phyloP scores from a whole-genome alignment of 2,329 filamentous ascomycete species.

The Fulvia fulva region DNA sequence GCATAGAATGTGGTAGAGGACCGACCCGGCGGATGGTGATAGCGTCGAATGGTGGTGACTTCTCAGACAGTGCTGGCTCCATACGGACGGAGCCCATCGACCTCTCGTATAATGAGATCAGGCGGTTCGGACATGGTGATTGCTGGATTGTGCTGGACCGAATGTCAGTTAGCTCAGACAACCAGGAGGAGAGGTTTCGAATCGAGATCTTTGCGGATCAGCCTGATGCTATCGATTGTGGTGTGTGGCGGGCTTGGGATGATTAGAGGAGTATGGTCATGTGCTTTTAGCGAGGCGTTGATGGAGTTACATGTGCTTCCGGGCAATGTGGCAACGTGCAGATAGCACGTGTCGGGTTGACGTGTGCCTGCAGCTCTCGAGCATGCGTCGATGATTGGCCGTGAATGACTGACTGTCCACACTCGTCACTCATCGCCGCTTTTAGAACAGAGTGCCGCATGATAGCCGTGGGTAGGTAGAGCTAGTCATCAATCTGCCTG shows the following conservation, averaged over 20 bases:
- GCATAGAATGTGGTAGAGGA: constrained; percentile 68
- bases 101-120: constrained; percentile 60
- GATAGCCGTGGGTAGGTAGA: background rate
- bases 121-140: constrained; percentile 44
- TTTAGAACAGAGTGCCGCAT: background rate
- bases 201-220: constrained; percentile 47
- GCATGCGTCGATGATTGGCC: background rate
- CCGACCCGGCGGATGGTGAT: constrained; percentile 63
- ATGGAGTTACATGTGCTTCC: background rate
- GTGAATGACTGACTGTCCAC: background rate
- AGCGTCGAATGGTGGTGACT: constrained; percentile 67
- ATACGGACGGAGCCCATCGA: constrained; percentile 71
- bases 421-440: background rate
- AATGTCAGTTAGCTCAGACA: constrained; percentile 56
- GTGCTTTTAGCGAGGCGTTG: constrained; percentile 8
- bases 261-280: constrained; percentile 22
- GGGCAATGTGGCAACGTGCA: background rate
- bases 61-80: constrained; percentile 62
- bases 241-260: constrained; percentile 45
- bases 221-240: constrained; percentile 41
- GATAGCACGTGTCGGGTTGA: background rate
- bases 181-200: constrained; percentile 48
- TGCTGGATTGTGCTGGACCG: constrained; percentile 81
- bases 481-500: background rate
- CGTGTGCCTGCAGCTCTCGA: background rate